These are phyloP conservation scores for Mercurialis annua DNA, from an alignment of 345 rosid genomes.

Conservation along the genomic window DNA sequence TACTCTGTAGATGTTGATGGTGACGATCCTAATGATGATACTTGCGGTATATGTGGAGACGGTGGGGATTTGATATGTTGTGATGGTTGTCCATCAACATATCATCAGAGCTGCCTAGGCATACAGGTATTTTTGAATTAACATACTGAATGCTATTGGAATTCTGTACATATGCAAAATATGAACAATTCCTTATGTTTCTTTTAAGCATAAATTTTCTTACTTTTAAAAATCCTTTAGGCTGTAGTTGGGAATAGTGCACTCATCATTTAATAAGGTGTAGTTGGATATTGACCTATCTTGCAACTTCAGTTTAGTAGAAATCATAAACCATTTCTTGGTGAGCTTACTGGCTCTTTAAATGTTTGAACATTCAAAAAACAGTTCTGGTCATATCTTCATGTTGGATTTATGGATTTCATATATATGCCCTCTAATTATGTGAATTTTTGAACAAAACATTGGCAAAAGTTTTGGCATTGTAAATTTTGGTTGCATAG, in stretches of 20 bases:
- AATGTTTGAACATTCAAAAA: background rate
- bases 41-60: conserved; percentile 35
- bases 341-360: too few relatives aligned
- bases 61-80: conserved; percentile 38
- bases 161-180: background rate
- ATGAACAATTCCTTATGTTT: background rate
- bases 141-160: background rate
- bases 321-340: background rate
- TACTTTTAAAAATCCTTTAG: background rate
- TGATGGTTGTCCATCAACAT: conserved; percentile 37
- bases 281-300: background rate
- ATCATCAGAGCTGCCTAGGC: conserved; percentile 33
- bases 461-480: background rate
- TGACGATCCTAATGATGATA: conserved; percentile 36
- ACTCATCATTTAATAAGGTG: background rate
- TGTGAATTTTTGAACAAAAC: conserved; percentile 7
- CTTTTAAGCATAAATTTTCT: background rate
- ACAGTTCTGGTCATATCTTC: background rate
- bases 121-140: conserved; percentile 16
- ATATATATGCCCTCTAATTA: conserved; percentile 1
- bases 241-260: background rate
- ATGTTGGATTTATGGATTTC: background rate
- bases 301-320: background rate
- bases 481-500: background rate
- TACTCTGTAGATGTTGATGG: conserved; percentile 24